Evolutionary conservation across 257 asterid species (phyloP), one percentile per base, ranked within the genome.

Genomic region (Solanum chiquidenum): DNA sequence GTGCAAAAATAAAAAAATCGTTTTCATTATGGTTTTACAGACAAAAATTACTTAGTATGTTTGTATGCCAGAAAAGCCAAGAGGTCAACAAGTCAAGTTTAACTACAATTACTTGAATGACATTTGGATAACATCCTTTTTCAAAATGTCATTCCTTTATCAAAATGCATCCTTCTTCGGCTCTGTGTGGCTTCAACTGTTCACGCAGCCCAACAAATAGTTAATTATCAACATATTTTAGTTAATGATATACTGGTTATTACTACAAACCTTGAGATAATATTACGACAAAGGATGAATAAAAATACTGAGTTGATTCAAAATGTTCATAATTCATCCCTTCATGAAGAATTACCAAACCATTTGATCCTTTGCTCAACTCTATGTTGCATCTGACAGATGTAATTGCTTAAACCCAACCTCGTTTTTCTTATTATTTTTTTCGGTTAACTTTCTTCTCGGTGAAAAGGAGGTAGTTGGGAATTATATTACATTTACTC

Each of bases 101-200:
- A 83, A 38, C 85, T 55, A 49, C 79, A 83, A 73, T 71, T 40
- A 88, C 87, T 73, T 88, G 80, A 84, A 83, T 46, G 86, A 40
- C 85, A n/a, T 88, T 83, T 84, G 77, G 90, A 88, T 72, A 88
- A 72, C 85, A 73, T 52, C 76, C 55, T 83, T 69, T 69, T 83
- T 44, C 62, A 66, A 46, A 80, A 16, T 44, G 68, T 34, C 14
- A 73, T 31, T 68, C 16, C 84, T 77, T 77, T 25, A 3, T 76
- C 46, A 25, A n/a, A 77, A 79, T 14, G 12, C 25, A 27, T 79
- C 84, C 64, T 79, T 44, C 62, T 79, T 46, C 9, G 58, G 52
- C 71, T 31, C 74, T 46, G 46, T n/a, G 68, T 87, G 86, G 86
- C 89, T 77, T 87, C 77, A 42, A 87, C 34, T 80, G 42, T 55